phyloP scores from a whole-genome alignment of 257 asterid species.

The Ophiorrhiza pumila region DNA sequence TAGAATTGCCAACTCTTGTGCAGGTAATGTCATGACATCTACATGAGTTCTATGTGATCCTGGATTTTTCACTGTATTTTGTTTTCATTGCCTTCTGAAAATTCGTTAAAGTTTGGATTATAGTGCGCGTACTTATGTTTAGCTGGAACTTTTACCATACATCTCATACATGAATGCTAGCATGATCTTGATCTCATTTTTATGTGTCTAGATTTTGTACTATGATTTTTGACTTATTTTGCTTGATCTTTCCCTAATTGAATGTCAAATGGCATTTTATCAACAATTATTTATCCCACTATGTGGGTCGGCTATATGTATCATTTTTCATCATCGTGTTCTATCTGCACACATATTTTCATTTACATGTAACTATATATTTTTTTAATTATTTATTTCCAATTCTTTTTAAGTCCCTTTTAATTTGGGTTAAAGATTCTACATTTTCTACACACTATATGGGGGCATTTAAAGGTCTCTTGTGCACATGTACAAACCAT shows the following conservation, averaged over 20 bases:
- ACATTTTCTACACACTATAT: too few relatives aligned
- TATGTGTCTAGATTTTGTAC: background rate
- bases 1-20: conserved; percentile 87
- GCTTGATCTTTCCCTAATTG: background rate
- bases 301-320: too few relatives aligned
- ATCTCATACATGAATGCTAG: background rate
- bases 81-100: background rate
- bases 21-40: conserved; percentile 46
- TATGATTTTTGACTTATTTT: background rate
- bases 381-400: too few relatives aligned
- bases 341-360: too few relatives aligned
- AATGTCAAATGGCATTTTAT: too few relatives aligned
- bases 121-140: background rate
- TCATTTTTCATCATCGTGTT: too few relatives aligned
- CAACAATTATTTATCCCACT: too few relatives aligned
- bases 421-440: too few relatives aligned
- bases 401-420: too few relatives aligned
- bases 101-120: background rate
- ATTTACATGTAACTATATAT: too few relatives aligned
- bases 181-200: background rate
- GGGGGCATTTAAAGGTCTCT: too few relatives aligned
- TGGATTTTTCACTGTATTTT: background rate
- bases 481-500: too few relatives aligned
- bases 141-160: background rate
- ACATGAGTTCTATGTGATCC: background rate